phyloP scores from a whole-genome alignment of 2,329 filamentous ascomycete species.

The Hypomyces rosellus region DNA sequence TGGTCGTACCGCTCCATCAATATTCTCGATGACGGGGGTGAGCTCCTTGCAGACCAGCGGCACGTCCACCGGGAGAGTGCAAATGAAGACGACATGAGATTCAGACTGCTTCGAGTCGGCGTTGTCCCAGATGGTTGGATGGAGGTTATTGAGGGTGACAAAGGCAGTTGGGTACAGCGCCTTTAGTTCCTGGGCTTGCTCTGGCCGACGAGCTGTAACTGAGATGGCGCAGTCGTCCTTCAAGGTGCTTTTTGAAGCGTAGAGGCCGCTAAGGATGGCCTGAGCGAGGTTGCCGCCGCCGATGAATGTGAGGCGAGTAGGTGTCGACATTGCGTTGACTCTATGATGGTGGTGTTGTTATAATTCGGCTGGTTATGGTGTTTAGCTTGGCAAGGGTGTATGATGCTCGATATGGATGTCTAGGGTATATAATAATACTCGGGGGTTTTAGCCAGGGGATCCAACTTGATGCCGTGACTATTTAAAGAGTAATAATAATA shows the following conservation, averaged over 20 bases:
- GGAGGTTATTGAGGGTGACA: slow-evolving; percentile 5
- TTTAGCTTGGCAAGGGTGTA: too few species aligned
- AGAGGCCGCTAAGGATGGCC: slow-evolving; percentile 3
- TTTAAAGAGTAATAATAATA: too few species aligned
- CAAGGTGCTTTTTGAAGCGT: slow-evolving; percentile 2
- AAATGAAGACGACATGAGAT: slow-evolving; percentile 3
- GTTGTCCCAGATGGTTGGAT: background rate
- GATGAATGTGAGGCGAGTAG: slow-evolving; percentile 5
- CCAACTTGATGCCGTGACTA: too few species aligned
- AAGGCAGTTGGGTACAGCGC: background rate
- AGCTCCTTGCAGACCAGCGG: slow-evolving; percentile 2
- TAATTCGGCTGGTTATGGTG: too few species aligned
- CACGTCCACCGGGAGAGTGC: slow-evolving; percentile 5
- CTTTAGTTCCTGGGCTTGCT: background rate
- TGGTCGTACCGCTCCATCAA: background rate
- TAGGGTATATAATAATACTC: too few species aligned
- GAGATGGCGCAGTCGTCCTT: slow-evolving; percentile 4
- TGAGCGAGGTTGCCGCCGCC: slow-evolving; percentile 4
- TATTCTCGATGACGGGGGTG: background rate
- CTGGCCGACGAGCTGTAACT: slow-evolving; percentile 1
- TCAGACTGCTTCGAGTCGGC: background rate
- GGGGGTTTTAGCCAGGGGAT: too few species aligned
- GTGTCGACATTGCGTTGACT: background rate
- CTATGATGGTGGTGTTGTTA: too few species aligned
- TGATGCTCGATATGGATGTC: too few species aligned